Base-by-base conservation (phyloP, 768 basidiomycete genomes). In the Leccinum obscurum region DNA sequence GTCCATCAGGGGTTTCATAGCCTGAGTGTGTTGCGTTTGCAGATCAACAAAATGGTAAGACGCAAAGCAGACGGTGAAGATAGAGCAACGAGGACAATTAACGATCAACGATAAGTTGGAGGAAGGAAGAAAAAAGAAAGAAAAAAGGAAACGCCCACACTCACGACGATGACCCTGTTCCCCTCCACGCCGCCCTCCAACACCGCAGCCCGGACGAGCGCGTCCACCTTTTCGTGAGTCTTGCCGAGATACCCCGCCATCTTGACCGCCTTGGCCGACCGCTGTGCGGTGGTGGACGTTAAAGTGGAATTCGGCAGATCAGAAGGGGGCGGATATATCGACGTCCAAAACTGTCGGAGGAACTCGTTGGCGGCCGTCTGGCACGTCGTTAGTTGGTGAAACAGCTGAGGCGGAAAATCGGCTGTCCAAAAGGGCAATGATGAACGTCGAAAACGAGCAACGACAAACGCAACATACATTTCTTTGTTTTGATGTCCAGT, bases 351-450 rank as follows among this genome's bases (percentile, higher is more conserved):
- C 71, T 98, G 97, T 30, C 96, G 87, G 14, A 99, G 80, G 72
- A 98, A 97, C 71, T 99, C 97, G 68, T 93, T 95, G 11, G 95
- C 89, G 3, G 95, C 90, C 1, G 93, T 93, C 69, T 97, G 94
- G 68, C 92, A 93, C 0, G 90, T 90, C 17, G 85, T 86, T 84
- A 98, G 89, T 76, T 94, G 88, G 57, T 85, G 81, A 66, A 92
- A 86, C 41, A 96, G 77, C 2, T 80, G 81, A 54, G 90, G 85
- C 1, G 94, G 92, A 35, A 99, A 86, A 44, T 91, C 88, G 61
- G 84, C 93, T 96, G 60, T 32, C 56, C 20, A 20, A 11, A 14
- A 15, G 44, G 10, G 44, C n/a, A 46, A 41, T 0, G 32, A 28
- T 17, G 20, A 32, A 22, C 41, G 59, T 17, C 44, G 28, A 37